phyloP scores from a whole-genome alignment of 1,284 basidiomycete species.

The Kalmanozyma brasiliensis region DNA sequence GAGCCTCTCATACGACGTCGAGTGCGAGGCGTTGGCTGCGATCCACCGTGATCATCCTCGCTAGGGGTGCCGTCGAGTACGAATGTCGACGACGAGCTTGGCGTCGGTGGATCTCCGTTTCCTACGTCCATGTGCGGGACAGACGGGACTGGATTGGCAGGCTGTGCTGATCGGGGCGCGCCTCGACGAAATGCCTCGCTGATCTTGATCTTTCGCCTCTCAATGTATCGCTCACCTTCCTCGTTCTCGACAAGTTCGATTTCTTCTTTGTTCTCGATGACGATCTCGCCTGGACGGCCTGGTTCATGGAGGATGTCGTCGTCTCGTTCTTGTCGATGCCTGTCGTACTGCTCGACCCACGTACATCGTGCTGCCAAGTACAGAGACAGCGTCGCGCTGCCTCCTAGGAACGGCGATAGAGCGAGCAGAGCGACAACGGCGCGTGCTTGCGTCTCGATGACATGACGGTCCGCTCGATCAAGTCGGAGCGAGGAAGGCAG shows the following conservation, averaged over 20 bases:
- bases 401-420: constrained; percentile 36
- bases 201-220: constrained; percentile 26
- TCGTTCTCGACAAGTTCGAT: constrained; percentile 64
- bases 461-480: constrained; percentile 15
- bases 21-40: background rate
- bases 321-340: constrained; percentile 5
- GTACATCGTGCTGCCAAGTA: constrained; percentile 34
- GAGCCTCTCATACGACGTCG: constrained; percentile 1
- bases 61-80: background rate
- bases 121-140: background rate
- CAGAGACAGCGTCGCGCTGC: constrained; percentile 30
- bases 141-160: background rate
- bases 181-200: constrained; percentile 1
- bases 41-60: background rate
- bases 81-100: constrained; percentile 2
- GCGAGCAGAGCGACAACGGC: constrained; percentile 14
- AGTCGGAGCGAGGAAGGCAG: constrained; percentile 8
- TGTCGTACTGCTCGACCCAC: constrained; percentile 27
- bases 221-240: constrained; percentile 29
- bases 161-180: background rate
- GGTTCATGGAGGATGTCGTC: constrained; percentile 5
- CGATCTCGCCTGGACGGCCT: constrained; percentile 25
- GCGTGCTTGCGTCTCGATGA: constrained; percentile 39
- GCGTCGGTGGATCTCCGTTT: background rate
- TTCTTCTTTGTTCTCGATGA: constrained; percentile 71